These are phyloP conservation scores for Stropharia rugosoannulata DNA, from an alignment of 768 basidiomycete genomes.

Conservation along the genomic window DNA sequence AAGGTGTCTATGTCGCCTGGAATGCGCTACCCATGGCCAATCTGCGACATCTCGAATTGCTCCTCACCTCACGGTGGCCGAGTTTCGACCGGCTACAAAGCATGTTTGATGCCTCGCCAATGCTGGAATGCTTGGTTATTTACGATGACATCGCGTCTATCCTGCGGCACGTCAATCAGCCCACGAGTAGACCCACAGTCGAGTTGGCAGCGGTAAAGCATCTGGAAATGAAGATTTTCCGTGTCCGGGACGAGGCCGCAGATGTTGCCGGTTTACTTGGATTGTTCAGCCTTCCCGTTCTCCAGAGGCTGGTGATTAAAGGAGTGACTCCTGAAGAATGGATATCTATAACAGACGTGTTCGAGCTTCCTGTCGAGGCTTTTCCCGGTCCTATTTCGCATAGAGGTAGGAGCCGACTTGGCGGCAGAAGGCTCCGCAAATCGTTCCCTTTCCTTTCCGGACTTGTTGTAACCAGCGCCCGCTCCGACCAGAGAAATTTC, in stretches of 20 bases:
- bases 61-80: slow-evolving; percentile 26
- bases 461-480: slow-evolving; percentile 3
- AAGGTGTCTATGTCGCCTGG: slow-evolving; percentile 25
- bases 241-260: slow-evolving; percentile 14
- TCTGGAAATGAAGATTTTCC: slow-evolving; percentile 20
- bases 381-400: neutral
- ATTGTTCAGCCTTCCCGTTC: slow-evolving; percentile 14
- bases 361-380: slow-evolving; percentile 10
- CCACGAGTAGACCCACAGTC: slow-evolving; percentile 11
- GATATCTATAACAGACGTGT: slow-evolving; percentile 7
- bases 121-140: slow-evolving; percentile 21
- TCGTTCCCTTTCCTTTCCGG: slow-evolving; percentile 14
- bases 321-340: slow-evolving; percentile 15
- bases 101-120: slow-evolving; percentile 23
- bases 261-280: slow-evolving; percentile 19
- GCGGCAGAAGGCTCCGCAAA: neutral
- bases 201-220: slow-evolving; percentile 14
- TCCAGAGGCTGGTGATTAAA: slow-evolving; percentile 15
- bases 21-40: slow-evolving; percentile 20
- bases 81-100: slow-evolving; percentile 13
- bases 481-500: neutral
- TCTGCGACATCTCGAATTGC: slow-evolving; percentile 21
- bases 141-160: slow-evolving; percentile 23
- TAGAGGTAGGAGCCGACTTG: neutral
- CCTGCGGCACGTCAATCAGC: slow-evolving; percentile 21